A percentile compares a stretch with the other conserved stretches of the same genome.
These are phyloP conservation scores for Peterozyma xylosa DNA, from an alignment of 805 yeast genomes.

Conservation along the genomic window DNA sequence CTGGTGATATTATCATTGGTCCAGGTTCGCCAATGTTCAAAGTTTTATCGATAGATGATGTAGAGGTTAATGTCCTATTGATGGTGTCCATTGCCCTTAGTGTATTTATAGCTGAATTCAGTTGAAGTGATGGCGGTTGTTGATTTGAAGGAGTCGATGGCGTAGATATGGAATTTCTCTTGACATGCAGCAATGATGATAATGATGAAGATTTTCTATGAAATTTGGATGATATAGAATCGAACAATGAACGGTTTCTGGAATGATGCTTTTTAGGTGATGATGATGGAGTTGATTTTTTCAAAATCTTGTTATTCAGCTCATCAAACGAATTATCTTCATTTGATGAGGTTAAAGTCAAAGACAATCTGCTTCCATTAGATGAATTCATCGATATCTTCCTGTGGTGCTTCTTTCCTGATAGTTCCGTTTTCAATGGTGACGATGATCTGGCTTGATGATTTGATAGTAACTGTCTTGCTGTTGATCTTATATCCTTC, in stretches of 20 bases:
- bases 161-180: no score
- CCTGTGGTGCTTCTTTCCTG: background rate
- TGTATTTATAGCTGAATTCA: no score
- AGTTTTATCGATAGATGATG: no score
- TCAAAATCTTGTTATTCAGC: background rate
- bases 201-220: background rate
- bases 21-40: background rate
- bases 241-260: background rate
- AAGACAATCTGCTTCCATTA: background rate
- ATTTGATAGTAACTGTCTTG: background rate
- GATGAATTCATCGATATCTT: background rate
- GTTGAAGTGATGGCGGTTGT: no score
- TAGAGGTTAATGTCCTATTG: no score
- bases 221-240: background rate
- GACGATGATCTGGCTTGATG: constrained; percentile 5
- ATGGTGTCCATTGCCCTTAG: no score
- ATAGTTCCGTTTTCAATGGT: constrained; percentile 5
- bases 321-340: background rate
- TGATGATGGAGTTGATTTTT: background rate
- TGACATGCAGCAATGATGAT: no score
- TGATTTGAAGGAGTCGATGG: no score
- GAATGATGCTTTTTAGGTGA: background rate
- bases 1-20: background rate
- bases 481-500: no score
- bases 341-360: constrained; percentile 1